Conservation (phyloP, 1,284 basidiomycete genomes). For the Coniophora puteana region DNA sequence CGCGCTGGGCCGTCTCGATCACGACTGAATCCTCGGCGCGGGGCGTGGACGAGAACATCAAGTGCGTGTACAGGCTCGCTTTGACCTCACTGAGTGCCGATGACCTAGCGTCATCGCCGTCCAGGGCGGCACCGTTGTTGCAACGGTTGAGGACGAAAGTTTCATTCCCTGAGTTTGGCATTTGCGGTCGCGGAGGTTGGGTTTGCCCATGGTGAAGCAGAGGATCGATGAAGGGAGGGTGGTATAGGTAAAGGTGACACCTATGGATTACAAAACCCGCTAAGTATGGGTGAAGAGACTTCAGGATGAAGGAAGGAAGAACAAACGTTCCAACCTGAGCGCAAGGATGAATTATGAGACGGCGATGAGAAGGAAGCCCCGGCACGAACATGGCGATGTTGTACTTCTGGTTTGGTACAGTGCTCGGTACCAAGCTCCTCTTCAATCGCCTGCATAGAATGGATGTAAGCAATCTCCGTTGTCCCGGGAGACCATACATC, state of each 20-base stretch:
- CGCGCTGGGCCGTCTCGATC: conserved; percentile 95
- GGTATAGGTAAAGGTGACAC: conserved; percentile 95
- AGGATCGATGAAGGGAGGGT: conserved; percentile 96
- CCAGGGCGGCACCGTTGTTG: conserved; percentile 20
- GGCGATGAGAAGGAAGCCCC: conserved; percentile 95
- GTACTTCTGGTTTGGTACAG: conserved; percentile 98
- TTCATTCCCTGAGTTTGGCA: conserved; percentile 92
- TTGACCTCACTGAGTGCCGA: conserved; percentile 17
- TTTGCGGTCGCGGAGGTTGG: conserved; percentile 87
- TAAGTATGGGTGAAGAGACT: neutral
- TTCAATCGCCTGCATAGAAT: conserved; percentile 48
- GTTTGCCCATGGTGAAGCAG: conserved; percentile 94
- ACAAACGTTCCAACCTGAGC: conserved; percentile 75
- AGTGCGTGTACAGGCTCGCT: conserved; percentile 56
- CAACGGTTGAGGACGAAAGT: conserved; percentile 78
- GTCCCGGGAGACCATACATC: conserved; percentile 1
- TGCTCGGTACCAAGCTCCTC: conserved; percentile 74
- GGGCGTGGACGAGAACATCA: conserved; percentile 85
- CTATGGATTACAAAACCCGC: conserved; percentile 37
- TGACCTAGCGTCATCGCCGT: conserved; percentile 31
- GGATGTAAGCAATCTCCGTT: neutral
- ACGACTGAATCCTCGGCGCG: conserved; percentile 91
- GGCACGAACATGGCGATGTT: conserved; percentile 93
- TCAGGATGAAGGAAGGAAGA: conserved; percentile 1
- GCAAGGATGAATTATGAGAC: conserved; percentile 95